phyloP scores from a whole-genome alignment of 352 stramenopile genomes.

The Pythium chondricola region DNA sequence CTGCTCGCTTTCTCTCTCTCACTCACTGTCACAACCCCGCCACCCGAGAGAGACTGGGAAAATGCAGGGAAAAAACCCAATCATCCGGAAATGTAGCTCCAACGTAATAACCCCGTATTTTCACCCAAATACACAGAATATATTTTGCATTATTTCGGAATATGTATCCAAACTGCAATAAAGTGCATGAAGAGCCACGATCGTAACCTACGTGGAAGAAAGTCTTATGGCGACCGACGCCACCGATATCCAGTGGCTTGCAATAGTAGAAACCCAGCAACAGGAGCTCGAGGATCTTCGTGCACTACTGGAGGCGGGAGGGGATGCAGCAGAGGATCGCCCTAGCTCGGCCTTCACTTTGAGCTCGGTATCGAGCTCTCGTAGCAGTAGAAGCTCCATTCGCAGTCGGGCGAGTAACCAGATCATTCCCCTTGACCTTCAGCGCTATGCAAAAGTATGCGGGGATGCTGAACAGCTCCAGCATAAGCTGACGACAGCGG shows the following conservation, averaged over 20 bases:
- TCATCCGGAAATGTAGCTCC: too few relatives aligned
- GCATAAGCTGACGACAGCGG: conserved; percentile 21
- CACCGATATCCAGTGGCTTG: conserved; percentile 22
- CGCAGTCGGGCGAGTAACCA: conserved; percentile 4
- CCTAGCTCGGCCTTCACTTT: conserved; percentile 5
- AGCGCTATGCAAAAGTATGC: conserved; percentile 39
- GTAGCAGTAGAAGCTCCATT: conserved; percentile 15
- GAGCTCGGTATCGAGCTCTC: not conserved
- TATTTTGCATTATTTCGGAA: too few relatives aligned
- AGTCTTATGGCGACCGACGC: not conserved
- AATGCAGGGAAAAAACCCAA: too few relatives aligned
- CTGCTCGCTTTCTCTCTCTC: not conserved
- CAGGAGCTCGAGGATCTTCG: conserved; percentile 37
- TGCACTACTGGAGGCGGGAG: too few relatives aligned
- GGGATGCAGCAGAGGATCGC: too few relatives aligned
- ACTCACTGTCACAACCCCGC: not conserved
- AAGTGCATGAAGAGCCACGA: too few relatives aligned
- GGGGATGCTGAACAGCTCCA: conserved; percentile 30
- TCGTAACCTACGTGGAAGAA: not conserved
- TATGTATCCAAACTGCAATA: too few relatives aligned
- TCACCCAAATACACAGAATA: too few relatives aligned
- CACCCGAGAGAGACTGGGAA: too few relatives aligned
- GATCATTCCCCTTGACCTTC: conserved; percentile 27
- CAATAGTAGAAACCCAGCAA: conserved; percentile 41
- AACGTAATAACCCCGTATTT: too few relatives aligned